Base-by-base conservation (phyloP, 2,329 filamentous ascomycete species). In the Paraphaeosphaeria sporulosa region DNA sequence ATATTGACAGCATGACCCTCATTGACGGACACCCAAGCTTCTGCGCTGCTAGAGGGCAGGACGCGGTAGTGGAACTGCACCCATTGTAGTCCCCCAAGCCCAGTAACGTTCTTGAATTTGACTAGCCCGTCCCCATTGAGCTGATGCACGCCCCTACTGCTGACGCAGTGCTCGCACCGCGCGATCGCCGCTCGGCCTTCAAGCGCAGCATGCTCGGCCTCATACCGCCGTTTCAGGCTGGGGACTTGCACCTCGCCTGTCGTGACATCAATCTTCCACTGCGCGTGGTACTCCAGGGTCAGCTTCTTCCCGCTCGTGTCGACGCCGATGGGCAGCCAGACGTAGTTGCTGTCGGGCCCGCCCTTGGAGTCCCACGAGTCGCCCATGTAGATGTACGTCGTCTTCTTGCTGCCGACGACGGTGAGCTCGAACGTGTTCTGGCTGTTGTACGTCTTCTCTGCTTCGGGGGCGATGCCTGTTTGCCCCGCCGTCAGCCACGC, bases 381-480 rank as follows among this genome's bases (percentile, higher is more conserved):
- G n/a, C 87, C 87, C 73, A 89, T 83, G 73, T 89, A 90, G 61
- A 87, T 81, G 38, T 66, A 66, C 17, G 64, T 66, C n/a, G 65
- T 68, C 46, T 79, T 78, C 15, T 76, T 57, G 17, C 64, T 71
- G 27, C 74, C 75, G 42, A 70, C 59, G 56, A 82, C 71, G 17
- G 70, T 68, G 36, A 88, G 79, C 40, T 89, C 80, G 62, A 81
- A 87, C 48, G 81, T 85, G 3, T 85, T 86, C 66, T 90, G 87
- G 1, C 83, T 85, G 23, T 76, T 75, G 65, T 85, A 88, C 0
- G 87, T 89, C 42, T 79, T 77, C 80, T 82, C 78, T 0, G 83
- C 85, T 3, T 75, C 64, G 3, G 83, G 81, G 0, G 83, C 86
- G 48, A 89, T 87, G 1, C 81, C 42, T 44, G 7, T 44, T 44